A percentile compares a stretch with the other conserved stretches of the same genome.
Evolutionary conservation across 2,329 filamentous ascomycete genomes (phyloP).

Genomic region (Cercospora brassicicola): DNA sequence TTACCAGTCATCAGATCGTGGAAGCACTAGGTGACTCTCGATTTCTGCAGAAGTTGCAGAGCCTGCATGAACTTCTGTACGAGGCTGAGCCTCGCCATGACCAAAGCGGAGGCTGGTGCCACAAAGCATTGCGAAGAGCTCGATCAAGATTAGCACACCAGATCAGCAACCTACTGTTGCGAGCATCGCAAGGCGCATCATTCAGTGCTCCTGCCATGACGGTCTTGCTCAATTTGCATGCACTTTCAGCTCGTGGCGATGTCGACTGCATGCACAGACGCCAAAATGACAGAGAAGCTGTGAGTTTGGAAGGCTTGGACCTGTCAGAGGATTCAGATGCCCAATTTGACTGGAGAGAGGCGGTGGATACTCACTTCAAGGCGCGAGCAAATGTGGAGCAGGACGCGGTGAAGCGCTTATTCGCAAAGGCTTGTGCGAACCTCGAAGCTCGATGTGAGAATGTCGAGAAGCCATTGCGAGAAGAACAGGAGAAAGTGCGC

Average conservation of each 20-base stretch:
- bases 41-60: constrained; percentile 16
- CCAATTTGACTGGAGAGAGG: constrained; percentile 50
- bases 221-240: constrained; percentile 25
- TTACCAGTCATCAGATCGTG: constrained; percentile 22
- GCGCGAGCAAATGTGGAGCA: constrained; percentile 47
- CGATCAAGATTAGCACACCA: constrained; percentile 25
- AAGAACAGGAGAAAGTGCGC: constrained; percentile 44
- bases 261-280: constrained; percentile 21
- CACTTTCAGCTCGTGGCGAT: constrained; percentile 22
- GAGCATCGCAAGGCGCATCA: constrained; percentile 21
- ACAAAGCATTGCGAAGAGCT: constrained; percentile 20
- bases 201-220: constrained; percentile 21
- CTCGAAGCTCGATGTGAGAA: constrained; percentile 58
- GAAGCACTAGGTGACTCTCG: constrained; percentile 21
- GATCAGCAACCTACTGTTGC: constrained; percentile 24
- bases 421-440: constrained; percentile 57
- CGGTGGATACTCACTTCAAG: constrained; percentile 48
- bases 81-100: background rate
- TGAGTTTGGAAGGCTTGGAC: constrained; percentile 10
- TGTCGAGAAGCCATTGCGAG: constrained; percentile 55
- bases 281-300: constrained; percentile 15
- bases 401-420: constrained; percentile 50
- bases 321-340: background rate
- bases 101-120: constrained; percentile 20
- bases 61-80: constrained; percentile 6